phyloP scores from a whole-genome alignment of 805 yeast species.

The Metschnikowia drakensbergensis region DNA sequence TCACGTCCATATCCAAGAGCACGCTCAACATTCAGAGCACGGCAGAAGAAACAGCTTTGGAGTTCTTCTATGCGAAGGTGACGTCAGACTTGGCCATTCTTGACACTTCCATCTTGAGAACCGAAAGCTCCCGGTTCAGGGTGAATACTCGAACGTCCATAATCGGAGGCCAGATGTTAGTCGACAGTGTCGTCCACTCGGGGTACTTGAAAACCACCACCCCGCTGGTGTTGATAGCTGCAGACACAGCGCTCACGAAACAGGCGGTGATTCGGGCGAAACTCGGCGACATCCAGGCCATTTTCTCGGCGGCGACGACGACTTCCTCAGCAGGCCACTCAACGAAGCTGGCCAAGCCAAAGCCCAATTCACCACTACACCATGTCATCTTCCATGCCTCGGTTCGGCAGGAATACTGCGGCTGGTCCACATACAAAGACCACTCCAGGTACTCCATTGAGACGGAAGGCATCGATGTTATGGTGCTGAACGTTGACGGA shows the following conservation, averaged over 20 bases:
- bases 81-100: constrained; percentile 17
- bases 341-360: not conserved
- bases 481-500: constrained; percentile 21
- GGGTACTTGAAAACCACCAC: constrained; percentile 30
- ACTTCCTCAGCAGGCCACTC: not conserved
- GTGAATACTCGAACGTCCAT: constrained; percentile 15
- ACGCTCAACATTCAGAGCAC: not conserved
- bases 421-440: constrained; percentile 31
- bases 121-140: constrained; percentile 26
- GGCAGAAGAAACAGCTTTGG: not conserved
- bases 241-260: constrained; percentile 15
- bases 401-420: constrained; percentile 32
- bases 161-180: constrained; percentile 10
- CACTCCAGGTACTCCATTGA: constrained; percentile 34
- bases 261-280: constrained; percentile 8
- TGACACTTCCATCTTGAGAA: constrained; percentile 19
- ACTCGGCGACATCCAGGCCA: constrained; percentile 7
- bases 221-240: constrained; percentile 22
- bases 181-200: constrained; percentile 18
- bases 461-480: constrained; percentile 27
- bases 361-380: not conserved
- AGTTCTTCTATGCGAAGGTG: constrained; percentile 11
- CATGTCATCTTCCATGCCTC: constrained; percentile 22
- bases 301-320: not conserved
- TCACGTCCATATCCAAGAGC: constrained; percentile 4